Base-by-base conservation (phyloP, 2,329 filamentous ascomycete species). In the Calonectria henricotiae region DNA sequence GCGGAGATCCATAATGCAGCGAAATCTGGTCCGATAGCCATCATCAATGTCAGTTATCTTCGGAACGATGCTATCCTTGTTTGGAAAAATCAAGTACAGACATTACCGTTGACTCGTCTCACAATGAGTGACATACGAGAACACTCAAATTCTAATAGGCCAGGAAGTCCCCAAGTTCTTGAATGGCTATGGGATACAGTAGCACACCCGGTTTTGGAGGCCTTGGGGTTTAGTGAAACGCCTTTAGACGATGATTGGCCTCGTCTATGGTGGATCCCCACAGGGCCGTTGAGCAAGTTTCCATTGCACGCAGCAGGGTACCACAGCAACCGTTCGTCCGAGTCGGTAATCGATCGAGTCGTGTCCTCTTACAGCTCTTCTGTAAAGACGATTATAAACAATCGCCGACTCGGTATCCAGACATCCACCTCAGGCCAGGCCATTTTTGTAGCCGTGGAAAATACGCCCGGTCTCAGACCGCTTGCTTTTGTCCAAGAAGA, bases 401-500 rank as follows among this genome's bases (percentile, higher is more conserved):
- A 55, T 11, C 62, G 39, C 20, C 20, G 20, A 20, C 20, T 20
- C 20, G 20, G 20, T 20, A 20, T 20, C 20, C 20, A 20, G 20
- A 20, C 3, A 43, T 5, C 15, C 15, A n/a, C 13, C 7, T 17
- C 39, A 12, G 8, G 13, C 5, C 4, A 8, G 4, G 15, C 39
- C n/a, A 1, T 43, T 5, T 8, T 43, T 2, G 3, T 43, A 8
- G 39, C 39, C 1, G n/a, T 43, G 39, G 13, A 43, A 12, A 6
- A 43, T 7, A 43, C 39, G 5, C 39, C 12, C 9, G 39, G 39
- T 43, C 39, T n/a, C 4, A 20, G 20, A 20, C 20, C 13, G 17
- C 39, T 43, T 8, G 66, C 58, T 8, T 77, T 69, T 62, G 76
- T 73, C 2, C 20, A 20, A 0, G 25, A 68, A 11, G 78, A 81